A percentile compares a stretch with the other conserved stretches of the same genome.
Conservation (phyloP, 208 protist genomes). For the Crithidia sp. region DNA sequence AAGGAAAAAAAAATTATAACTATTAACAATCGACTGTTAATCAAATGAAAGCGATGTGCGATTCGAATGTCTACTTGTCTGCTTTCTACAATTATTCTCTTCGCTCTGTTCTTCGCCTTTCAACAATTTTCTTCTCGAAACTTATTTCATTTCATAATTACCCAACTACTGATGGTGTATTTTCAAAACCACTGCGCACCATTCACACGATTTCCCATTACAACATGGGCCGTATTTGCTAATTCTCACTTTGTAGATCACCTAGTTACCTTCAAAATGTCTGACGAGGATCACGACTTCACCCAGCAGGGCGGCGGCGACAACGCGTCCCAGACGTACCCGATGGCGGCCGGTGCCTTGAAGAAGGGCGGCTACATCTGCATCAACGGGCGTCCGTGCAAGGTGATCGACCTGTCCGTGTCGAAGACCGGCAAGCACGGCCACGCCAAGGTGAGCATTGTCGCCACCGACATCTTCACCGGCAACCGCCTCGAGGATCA, state of each 20-base stretch:
- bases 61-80: no score
- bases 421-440: constrained; percentile 99
- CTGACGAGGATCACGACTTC: constrained; percentile 81
- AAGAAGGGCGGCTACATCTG: constrained; percentile 92
- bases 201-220: not conserved
- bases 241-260: not conserved
- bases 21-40: no score
- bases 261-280: constrained; percentile 27
- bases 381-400: constrained; percentile 95
- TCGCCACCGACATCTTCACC: constrained; percentile 98
- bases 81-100: no score
- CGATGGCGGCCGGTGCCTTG: constrained; percentile 82
- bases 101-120: no score
- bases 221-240: not conserved
- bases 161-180: no score
- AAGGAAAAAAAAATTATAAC: no score
- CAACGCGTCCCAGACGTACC: constrained; percentile 86
- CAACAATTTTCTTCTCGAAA: no score
- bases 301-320: constrained; percentile 59
- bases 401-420: constrained; percentile 97
- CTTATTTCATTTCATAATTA: no score
- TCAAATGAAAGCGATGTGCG: no score
- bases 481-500: constrained; percentile 98
- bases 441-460: constrained; percentile 98
- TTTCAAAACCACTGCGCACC: not conserved